phyloP scores from a whole-genome alignment of 2,329 filamentous ascomycete species.

The Pseudogymnoascus sp. region DNA sequence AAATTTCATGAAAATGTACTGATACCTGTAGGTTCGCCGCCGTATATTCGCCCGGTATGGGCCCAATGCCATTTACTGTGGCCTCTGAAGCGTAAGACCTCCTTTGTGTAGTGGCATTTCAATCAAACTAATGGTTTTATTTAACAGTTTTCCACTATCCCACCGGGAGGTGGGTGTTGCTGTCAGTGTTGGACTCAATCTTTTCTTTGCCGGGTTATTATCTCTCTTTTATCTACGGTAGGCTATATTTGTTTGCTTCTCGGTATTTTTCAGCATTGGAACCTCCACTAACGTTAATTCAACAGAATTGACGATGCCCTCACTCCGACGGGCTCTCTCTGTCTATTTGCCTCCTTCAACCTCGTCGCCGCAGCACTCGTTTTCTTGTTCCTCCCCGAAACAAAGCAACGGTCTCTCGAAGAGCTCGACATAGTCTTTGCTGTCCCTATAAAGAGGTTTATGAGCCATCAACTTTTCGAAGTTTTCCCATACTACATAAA shows the following conservation, averaged over 20 bases:
- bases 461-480: slow-evolving; percentile 19
- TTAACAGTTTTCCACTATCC: slow-evolving; percentile 36
- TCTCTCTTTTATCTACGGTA: slow-evolving; percentile 31
- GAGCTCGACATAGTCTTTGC: slow-evolving; percentile 45
- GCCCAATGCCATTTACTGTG: slow-evolving; percentile 49
- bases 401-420: slow-evolving; percentile 43
- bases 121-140: not conserved
- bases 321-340: slow-evolving; percentile 31
- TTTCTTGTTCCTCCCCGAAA: slow-evolving; percentile 43
- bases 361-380: slow-evolving; percentile 38
- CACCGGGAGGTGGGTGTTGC: slow-evolving; percentile 42
- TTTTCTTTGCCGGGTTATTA: slow-evolving; percentile 39
- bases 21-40: slow-evolving; percentile 17
- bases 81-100: slow-evolving; percentile 27
- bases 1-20: not conserved
- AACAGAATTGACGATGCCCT: slow-evolving; percentile 12
- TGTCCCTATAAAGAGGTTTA: slow-evolving; percentile 17
- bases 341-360: slow-evolving; percentile 40
- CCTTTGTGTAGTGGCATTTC: not conserved
- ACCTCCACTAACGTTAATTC: slow-evolving; percentile 19
- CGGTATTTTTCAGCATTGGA: not conserved
- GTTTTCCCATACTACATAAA: not conserved
- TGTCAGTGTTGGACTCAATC: slow-evolving; percentile 40
- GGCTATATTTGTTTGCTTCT: not conserved
- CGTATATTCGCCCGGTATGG: slow-evolving; percentile 52